Evolutionary conservation across 352 stramenopile genomes (phyloP), one percentile per base, ranked within the genome.

Genomic region (Pythium oligandrum): DNA sequence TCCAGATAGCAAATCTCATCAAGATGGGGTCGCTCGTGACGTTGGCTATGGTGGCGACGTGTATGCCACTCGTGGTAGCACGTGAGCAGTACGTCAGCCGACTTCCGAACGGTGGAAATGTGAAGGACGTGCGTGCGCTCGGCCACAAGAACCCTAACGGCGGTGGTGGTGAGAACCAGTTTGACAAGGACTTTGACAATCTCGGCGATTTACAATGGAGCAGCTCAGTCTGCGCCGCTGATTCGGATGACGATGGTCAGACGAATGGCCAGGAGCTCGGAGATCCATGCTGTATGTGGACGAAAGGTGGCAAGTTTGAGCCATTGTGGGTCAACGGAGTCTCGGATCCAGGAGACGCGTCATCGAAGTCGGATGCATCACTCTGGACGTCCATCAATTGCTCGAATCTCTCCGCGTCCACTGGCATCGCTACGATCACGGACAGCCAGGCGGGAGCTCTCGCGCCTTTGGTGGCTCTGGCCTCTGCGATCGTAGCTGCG

Each of bases 211-310:
- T 54, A 35, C 48, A 37, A 39, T 80, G 68, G 71, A 80, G 55
- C n/a, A 54, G 57, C 9, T 59, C 64, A 5, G 51, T 80, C 17
- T 80, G 71, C 59, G 59, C 75, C 40, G 51, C 51, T 10, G 55
- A 72, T 38, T 65, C 58, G 40, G 58, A 65, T 34, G 58, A 52
- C 26, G 58, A 65, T 44, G 58, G 58, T 50, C 65, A 67, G 30
- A 86, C 69, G 39, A 88, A 88, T 59, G 77, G 77, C 40, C 53
- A 75, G 38, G 78, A 88, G 44, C 68, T 88, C 9, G 78, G 75
- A n/a, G 77, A 88, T 66, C 76, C 75, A 36, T 66, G 68, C 59
- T 88, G 77, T 53, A 51, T 60, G 26, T 69, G 60, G 60, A 50
- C 52, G n/a, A 55, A 64, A 12, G 65, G 47, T 48, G 42, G 31